Conservation (phyloP, 129 eudicot species). For the Escallonia rubra region DNA sequence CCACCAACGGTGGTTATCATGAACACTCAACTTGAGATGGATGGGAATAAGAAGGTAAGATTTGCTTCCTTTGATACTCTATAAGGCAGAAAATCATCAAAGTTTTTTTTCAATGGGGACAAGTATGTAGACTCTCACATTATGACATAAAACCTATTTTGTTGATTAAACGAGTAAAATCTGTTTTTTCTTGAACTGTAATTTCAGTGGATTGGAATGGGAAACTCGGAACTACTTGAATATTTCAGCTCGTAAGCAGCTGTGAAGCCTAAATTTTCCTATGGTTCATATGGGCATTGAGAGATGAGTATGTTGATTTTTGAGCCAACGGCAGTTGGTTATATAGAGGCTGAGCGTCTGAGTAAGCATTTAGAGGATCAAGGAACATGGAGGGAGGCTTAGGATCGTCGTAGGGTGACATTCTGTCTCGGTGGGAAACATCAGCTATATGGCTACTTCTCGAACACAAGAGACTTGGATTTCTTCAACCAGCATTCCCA, state of each 20-base stretch:
- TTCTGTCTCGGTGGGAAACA: constrained; percentile 45
- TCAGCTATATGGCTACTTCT: constrained; percentile 46
- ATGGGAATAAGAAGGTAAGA: constrained; percentile 73
- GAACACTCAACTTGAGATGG: constrained; percentile 69
- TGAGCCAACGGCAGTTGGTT: constrained; percentile 52
- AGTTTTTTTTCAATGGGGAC: no score
- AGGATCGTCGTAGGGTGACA: constrained; percentile 19
- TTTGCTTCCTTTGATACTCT: no score
- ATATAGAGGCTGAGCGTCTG: constrained; percentile 45
- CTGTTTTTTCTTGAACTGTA: neutral
- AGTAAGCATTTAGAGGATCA: constrained; percentile 36
- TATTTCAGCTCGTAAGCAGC: constrained; percentile 61
- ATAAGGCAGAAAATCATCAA: no score
- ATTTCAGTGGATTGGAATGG: constrained; percentile 93
- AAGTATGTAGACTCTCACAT: no score
- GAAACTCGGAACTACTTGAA: constrained; percentile 81
- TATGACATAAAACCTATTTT: no score
- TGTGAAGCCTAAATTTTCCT: constrained; percentile 60
- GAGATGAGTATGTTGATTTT: constrained; percentile 81
- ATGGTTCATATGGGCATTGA: constrained; percentile 91
- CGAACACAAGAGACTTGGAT: constrained; percentile 36
- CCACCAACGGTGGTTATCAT: constrained; percentile 84
- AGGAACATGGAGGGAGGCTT: constrained; percentile 29
- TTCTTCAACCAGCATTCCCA: constrained; percentile 40
- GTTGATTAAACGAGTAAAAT: neutral